These are phyloP conservation scores for Hypoxylon perforatum DNA, from an alignment of 495 filamentous ascomycete genomes.

Conservation along the genomic window DNA sequence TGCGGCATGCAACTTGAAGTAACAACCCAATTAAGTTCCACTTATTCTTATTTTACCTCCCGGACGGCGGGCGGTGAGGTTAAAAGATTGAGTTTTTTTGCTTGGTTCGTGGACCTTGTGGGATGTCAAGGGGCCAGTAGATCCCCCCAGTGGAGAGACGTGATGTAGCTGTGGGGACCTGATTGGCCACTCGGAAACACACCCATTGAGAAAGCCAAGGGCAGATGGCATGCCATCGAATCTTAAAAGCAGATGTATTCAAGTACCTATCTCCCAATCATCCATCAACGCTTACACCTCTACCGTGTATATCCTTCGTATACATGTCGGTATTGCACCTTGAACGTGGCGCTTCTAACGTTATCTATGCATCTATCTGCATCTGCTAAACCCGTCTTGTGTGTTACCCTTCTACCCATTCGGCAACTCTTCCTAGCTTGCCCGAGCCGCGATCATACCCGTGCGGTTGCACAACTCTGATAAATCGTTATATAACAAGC, in stretches of 20 bases:
- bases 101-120: slow-evolving; percentile 27
- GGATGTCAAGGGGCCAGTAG: slow-evolving; percentile 34
- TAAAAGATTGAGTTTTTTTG: slow-evolving; percentile 24
- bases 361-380: background rate
- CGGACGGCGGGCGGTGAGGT: slow-evolving; percentile 38
- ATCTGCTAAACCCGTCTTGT: background rate
- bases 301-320: no score
- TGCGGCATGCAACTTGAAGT: no score
- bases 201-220: background rate
- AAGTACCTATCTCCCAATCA: background rate
- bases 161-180: slow-evolving; percentile 30
- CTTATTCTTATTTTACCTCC: slow-evolving; percentile 34
- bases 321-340: no score
- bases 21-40: slow-evolving; percentile 14
- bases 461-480: background rate
- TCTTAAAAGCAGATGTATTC: background rate
- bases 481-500: no score
- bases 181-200: slow-evolving; percentile 26
- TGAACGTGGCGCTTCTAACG: no score
- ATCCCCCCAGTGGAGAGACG: slow-evolving; percentile 38
- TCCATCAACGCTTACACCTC: no score
- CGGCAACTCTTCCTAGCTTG: background rate
- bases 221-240: background rate
- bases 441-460: background rate
- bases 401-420: background rate